Base-by-base conservation (phyloP, 176 grass and related monocot species). In the Typha latifolia region DNA sequence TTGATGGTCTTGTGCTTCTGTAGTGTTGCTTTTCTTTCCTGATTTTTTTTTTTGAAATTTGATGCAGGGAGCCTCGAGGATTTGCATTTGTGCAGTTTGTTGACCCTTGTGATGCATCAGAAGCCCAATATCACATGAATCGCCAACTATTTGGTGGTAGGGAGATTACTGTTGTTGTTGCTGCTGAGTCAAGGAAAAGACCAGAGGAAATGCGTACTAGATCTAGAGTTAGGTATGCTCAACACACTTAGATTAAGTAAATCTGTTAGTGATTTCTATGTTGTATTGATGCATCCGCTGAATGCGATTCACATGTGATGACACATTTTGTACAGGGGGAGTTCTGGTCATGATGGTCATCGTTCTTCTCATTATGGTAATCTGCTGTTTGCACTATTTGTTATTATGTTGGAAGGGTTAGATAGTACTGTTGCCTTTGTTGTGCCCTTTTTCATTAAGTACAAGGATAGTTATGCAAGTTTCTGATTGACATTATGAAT, bases 41-140 rank as follows among this genome's bases (percentile, higher is more conserved):
- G 31, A 49, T 64, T 61, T 67, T 14, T 71, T 71, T 14, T 79
- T 71, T 79, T 61, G 1, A 51, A 55, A 53, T 71, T 11, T 24
- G 37, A 43, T 72, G 64, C 80, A 97, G 94, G 67, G 89, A 92
- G 20, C 83, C 94, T 0, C 89, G 94, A 32, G 94, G 94, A 14
- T 97, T 97, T 82, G 94, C 83, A 13, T 97, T 97, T 62, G 89
- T 97, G 67, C 85, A 97, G 70, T 97, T 90, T 70, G 81, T 97
- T 68, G 94, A 97, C 14, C 78, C 88, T 55, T 82, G 78, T 61
- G 94, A 97, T 29, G 89, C 94, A 23, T 89, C 89, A 29, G 94
- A 97, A 74, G 94, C 94, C 23, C 94, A 97, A 61, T 92, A 92
- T 82, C 94, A 92, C 79, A 97, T 97, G 94, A 97, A 97, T 73